Conservation (phyloP, 139 green algal genomes). For the Chlamydomonas sp. region DNA sequence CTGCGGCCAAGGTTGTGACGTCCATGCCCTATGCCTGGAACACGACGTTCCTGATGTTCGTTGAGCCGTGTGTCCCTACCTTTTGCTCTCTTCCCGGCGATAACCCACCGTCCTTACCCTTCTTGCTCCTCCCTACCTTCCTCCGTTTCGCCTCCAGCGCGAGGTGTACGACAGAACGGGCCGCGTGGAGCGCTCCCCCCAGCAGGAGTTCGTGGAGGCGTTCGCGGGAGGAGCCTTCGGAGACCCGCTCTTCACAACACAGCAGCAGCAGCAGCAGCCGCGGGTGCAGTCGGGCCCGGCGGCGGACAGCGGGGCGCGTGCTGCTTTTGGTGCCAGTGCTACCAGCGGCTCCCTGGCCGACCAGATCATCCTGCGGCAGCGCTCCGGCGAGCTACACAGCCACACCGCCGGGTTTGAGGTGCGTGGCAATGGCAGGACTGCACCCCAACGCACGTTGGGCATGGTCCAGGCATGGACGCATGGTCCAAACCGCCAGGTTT, state of each 20-base stretch:
- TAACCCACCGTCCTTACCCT: neutral
- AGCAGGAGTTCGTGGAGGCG: constrained; percentile 85
- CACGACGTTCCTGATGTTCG: neutral
- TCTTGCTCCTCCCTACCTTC: neutral
- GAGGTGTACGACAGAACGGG: constrained; percentile 85
- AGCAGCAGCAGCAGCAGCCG: neutral
- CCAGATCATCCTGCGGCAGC: constrained; percentile 73
- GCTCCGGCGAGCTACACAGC: constrained; percentile 46
- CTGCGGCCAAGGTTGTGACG: neutral
- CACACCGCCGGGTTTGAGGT: constrained; percentile 85
- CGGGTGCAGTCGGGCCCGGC: neutral
- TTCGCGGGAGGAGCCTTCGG: constrained; percentile 75
- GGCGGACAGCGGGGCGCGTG: neutral
- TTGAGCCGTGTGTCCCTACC: neutral
- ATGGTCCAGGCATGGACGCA: too few species aligned
- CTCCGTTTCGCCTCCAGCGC: constrained; percentile 30
- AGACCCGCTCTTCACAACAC: neutral
- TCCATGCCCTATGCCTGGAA: neutral
- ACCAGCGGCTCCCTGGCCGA: constrained; percentile 47
- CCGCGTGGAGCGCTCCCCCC: constrained; percentile 64
- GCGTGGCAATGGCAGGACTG: neutral
- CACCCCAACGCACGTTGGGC: too few species aligned
- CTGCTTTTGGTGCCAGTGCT: neutral
- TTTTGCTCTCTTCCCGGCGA: neutral
- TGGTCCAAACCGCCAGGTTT: too few species aligned